phyloP scores from a whole-genome alignment of 2,329 filamentous ascomycete genomes.

The Tolypocladium ovalisporum region DNA sequence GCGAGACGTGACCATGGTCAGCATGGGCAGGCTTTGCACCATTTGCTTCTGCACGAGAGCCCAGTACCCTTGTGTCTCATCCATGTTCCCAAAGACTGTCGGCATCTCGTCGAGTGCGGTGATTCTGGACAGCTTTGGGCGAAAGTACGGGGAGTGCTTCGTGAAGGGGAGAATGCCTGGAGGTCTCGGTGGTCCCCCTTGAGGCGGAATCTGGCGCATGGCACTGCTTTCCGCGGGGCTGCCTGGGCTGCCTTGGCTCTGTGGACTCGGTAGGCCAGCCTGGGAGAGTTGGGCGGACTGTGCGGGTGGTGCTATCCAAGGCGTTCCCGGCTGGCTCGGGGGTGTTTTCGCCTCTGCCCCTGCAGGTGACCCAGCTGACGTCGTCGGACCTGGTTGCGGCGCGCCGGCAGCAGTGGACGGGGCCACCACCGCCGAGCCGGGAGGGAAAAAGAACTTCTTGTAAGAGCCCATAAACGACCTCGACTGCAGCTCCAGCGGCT shows the following conservation, averaged over 20 bases:
- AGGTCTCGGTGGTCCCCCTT: conserved; percentile 10
- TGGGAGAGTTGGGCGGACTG: conserved; percentile 3
- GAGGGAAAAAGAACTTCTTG: conserved; percentile 20
- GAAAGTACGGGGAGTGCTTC: conserved; percentile 25
- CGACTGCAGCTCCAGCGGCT: conserved; percentile 25
- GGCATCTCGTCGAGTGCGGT: conserved; percentile 22
- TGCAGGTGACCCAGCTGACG: background rate
- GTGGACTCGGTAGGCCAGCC: conserved; percentile 19
- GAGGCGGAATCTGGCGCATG: conserved; percentile 6
- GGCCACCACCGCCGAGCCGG: conserved; percentile 1
- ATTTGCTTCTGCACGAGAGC: conserved; percentile 23
- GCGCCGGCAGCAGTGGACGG: background rate
- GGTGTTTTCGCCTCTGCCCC: conserved; percentile 9
- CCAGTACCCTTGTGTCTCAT: conserved; percentile 27
- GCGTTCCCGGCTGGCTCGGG: conserved; percentile 15
- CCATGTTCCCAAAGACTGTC: conserved; percentile 15
- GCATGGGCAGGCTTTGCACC: conserved; percentile 23
- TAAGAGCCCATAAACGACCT: conserved; percentile 28
- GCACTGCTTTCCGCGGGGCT: conserved; percentile 4
- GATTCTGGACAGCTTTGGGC: conserved; percentile 18
- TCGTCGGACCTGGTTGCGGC: background rate
- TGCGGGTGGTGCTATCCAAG: conserved; percentile 7
- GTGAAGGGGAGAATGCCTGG: conserved; percentile 24
- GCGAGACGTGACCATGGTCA: conserved; percentile 18
- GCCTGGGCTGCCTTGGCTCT: conserved; percentile 19